A percentile compares a stretch with the other conserved stretches of the same genome.
Evolutionary conservation across 768 basidiomycete species (phyloP).

Genomic region (Lepiota venenata): DNA sequence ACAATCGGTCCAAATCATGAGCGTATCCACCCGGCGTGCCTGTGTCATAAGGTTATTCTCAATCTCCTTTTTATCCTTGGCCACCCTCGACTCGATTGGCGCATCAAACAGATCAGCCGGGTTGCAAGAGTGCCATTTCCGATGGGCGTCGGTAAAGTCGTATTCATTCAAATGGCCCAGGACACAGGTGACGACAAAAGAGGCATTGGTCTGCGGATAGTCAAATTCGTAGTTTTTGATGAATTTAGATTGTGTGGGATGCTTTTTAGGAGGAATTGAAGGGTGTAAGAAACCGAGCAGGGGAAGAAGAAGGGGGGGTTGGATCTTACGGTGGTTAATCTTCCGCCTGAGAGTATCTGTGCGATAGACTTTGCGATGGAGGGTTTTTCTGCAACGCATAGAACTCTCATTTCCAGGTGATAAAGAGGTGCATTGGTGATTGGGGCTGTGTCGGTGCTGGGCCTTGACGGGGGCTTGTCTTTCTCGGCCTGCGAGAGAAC

Average conservation of each 20-base stretch:
- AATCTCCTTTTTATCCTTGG: constrained; percentile 65
- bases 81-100: constrained; percentile 56
- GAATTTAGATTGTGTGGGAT: constrained; percentile 55
- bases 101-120: constrained; percentile 90
- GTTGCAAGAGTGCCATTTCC: constrained; percentile 86
- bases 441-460: no score
- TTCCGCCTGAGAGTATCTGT: constrained; percentile 88
- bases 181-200: constrained; percentile 90
- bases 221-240: constrained; percentile 95
- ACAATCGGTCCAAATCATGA: constrained; percentile 99
- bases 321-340: constrained; percentile 74
- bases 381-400: constrained; percentile 98
- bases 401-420: constrained; percentile 57
- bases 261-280: no score
- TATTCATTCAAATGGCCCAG: constrained; percentile 77
- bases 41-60: constrained; percentile 75
- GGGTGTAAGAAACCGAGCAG: no score
- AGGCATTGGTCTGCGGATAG: constrained; percentile 76
- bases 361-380: constrained; percentile 91
- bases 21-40: constrained; percentile 67
- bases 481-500: no score
- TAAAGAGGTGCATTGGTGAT: not conserved
- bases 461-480: no score
- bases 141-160: constrained; percentile 76
- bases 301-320: no score